Conservation (phyloP, 495 filamentous ascomycete species). For the Hypoxylon fuscum region DNA sequence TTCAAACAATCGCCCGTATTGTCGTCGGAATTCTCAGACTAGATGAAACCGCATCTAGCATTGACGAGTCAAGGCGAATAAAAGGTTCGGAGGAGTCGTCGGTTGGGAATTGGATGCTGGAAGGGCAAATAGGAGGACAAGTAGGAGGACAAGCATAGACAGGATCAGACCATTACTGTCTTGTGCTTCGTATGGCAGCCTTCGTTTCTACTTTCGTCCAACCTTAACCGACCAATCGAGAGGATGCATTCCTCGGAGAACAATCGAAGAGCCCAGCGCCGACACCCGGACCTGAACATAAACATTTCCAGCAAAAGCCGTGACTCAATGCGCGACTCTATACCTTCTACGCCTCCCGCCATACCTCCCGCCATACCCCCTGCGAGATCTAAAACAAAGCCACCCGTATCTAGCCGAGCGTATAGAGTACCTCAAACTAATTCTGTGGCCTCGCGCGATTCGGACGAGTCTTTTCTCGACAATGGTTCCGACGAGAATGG, state of each 20-base stretch:
- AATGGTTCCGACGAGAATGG: constrained; percentile 34
- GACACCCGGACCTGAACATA: constrained; percentile 45
- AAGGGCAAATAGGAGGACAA: too few relatives aligned
- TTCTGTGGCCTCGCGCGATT: constrained; percentile 30
- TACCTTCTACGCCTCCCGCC: constrained; percentile 31
- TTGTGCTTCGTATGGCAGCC: constrained; percentile 41
- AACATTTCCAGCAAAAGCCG: constrained; percentile 33
- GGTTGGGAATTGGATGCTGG: too few relatives aligned
- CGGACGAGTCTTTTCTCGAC: constrained; percentile 42
- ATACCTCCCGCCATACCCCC: constrained; percentile 9
- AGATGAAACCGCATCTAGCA: neutral
- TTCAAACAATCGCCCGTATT: constrained; percentile 9
- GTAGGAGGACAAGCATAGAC: constrained; percentile 1
- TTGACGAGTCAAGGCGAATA: constrained; percentile 4
- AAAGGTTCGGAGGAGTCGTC: constrained; percentile 7
- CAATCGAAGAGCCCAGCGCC: constrained; percentile 40
- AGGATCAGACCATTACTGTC: constrained; percentile 4
- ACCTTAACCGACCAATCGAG: constrained; percentile 26
- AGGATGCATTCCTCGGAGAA: constrained; percentile 47
- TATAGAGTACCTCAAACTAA: constrained; percentile 33
- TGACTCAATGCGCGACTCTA: constrained; percentile 37
- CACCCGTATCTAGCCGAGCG: constrained; percentile 43
- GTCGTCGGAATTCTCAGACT: neutral
- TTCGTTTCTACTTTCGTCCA: constrained; percentile 34
- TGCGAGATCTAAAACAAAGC: constrained; percentile 38